phyloP scores from a whole-genome alignment of 805 yeast species.

The Tetrapisispora taiwanensis region DNA sequence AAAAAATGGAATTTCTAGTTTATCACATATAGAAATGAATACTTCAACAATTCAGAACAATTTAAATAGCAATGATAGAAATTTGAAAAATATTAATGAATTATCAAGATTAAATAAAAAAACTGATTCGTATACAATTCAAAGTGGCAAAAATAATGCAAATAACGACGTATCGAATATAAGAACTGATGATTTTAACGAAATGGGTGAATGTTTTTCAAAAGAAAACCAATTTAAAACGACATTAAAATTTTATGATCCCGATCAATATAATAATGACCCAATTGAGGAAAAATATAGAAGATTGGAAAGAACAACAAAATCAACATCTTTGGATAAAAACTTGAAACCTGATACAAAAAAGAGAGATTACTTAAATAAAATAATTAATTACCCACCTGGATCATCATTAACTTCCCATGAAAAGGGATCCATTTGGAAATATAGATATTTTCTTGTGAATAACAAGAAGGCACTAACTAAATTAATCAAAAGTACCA shows the following conservation, averaged over 20 bases:
- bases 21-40: conserved; percentile 32
- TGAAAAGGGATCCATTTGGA: conserved; percentile 85
- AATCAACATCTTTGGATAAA: conserved; percentile 63
- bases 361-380: conserved; percentile 60
- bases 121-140: not conserved
- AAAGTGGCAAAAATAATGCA: conserved; percentile 12
- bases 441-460: conserved; percentile 73
- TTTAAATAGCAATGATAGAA: conserved; percentile 8
- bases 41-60: conserved; percentile 22
- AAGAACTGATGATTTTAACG: not conserved
- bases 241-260: conserved; percentile 46
- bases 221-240: conserved; percentile 24
- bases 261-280: conserved; percentile 57
- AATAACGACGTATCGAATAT: not conserved
- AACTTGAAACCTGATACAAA: conserved; percentile 85
- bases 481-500: conserved; percentile 76
- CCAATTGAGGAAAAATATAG: conserved; percentile 86
- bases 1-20: conserved; percentile 29
- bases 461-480: conserved; percentile 59
- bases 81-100: not conserved
- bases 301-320: conserved; percentile 72
- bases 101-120: not conserved
- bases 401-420: conserved; percentile 70
- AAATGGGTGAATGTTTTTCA: conserved; percentile 7
- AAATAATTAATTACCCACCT: conserved; percentile 68